Conservation (phyloP, 2,329 filamentous ascomycete genomes). For the Elsinoe australis region DNA sequence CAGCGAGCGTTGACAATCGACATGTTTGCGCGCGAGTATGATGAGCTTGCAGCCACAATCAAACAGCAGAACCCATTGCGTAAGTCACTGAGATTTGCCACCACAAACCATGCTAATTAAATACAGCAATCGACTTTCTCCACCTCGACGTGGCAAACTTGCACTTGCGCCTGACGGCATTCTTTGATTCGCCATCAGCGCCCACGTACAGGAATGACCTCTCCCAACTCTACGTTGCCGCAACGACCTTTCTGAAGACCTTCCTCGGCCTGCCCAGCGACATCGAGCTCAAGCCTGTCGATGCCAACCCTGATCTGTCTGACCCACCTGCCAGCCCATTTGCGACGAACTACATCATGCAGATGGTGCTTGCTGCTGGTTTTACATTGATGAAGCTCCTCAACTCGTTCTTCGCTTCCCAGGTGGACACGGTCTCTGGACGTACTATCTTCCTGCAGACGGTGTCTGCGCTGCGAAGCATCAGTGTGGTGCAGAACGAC, state of each 20-base stretch:
- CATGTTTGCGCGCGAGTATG: slow-evolving; percentile 32
- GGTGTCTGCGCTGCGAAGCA: slow-evolving; percentile 61
- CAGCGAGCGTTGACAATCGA: slow-evolving; percentile 32
- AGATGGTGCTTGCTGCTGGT: slow-evolving; percentile 75
- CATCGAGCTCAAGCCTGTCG: slow-evolving; percentile 9
- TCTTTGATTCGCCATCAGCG: slow-evolving; percentile 69
- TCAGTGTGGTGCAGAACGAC: slow-evolving; percentile 70
- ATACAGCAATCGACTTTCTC: slow-evolving; percentile 46
- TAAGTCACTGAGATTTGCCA: slow-evolving; percentile 20
- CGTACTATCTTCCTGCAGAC: slow-evolving; percentile 63
- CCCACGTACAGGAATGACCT: slow-evolving; percentile 66
- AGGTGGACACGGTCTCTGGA: slow-evolving; percentile 62
- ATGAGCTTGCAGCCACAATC: slow-evolving; percentile 32
- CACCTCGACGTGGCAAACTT: slow-evolving; percentile 66
- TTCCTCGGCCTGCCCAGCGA: slow-evolving; percentile 53
- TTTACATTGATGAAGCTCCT: slow-evolving; percentile 70
- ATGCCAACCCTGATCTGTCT: slow-evolving; percentile 10
- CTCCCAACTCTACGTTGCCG: slow-evolving; percentile 66
- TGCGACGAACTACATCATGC: slow-evolving; percentile 70
- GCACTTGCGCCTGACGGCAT: slow-evolving; percentile 69
- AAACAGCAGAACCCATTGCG: slow-evolving; percentile 24
- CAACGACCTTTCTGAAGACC: slow-evolving; percentile 60
- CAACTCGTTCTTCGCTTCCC: slow-evolving; percentile 65
- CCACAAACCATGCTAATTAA: background rate
- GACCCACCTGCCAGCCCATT: slow-evolving; percentile 38